These are phyloP conservation scores for Aegilops longissima DNA, from an alignment of 176 grass and related monocot genomes.

Conservation along the genomic window DNA sequence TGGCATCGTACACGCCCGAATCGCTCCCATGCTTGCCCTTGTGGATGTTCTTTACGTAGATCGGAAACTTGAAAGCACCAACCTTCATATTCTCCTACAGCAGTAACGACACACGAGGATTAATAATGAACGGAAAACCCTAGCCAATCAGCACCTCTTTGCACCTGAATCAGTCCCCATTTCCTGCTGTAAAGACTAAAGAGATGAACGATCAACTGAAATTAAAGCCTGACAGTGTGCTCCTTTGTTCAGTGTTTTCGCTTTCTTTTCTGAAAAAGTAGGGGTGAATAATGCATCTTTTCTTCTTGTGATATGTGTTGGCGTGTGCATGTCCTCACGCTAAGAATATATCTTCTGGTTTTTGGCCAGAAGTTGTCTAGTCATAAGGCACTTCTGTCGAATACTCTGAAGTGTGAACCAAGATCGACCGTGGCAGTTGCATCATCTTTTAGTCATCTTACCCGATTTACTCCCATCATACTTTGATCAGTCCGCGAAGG, in stretches of 20 bases:
- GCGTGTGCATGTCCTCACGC: neutral
- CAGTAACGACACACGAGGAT: neutral
- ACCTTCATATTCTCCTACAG: conserved; percentile 50
- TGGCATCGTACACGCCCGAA: conserved; percentile 57
- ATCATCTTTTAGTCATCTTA: neutral
- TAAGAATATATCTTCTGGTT: neutral
- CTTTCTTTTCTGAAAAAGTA: neutral
- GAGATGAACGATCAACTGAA: neutral
- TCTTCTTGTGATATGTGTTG: neutral
- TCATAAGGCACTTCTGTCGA: neutral
- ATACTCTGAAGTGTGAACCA: neutral
- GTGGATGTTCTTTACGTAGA: conserved; percentile 73
- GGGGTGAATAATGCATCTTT: neutral
- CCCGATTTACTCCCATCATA: neutral
- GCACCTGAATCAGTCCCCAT: neutral
- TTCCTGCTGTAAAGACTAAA: neutral
- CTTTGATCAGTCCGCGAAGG: neutral
- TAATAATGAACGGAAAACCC: neutral
- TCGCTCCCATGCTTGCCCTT: conserved; percentile 78
- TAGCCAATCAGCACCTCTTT: neutral
- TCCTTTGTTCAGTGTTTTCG: neutral
- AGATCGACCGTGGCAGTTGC: no score
- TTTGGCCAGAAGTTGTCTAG: neutral
- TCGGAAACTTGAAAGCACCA: conserved; percentile 41
- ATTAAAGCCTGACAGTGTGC: neutral